A percentile compares a stretch with the other conserved stretches of the same genome.
Evolutionary conservation across 139 green algal genomes (phyloP).

Genomic region (Volvox reticuliferus): DNA sequence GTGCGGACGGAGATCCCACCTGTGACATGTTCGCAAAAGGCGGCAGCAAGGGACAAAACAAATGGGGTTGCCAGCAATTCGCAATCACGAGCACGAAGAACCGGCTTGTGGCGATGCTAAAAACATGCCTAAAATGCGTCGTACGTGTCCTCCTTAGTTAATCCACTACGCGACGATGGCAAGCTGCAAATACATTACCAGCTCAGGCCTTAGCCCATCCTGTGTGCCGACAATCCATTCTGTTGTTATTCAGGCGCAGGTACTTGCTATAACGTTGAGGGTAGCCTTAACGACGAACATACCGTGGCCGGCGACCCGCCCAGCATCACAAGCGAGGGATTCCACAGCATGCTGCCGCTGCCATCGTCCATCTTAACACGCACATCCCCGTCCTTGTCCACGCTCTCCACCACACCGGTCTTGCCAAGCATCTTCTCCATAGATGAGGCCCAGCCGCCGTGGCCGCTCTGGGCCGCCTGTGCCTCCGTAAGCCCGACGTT

Average conservation of each 20-base stretch:
- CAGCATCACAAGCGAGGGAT: not conserved
- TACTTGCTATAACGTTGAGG: not conserved
- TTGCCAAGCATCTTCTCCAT: slow-evolving; percentile 26
- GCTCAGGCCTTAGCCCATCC: too few species aligned
- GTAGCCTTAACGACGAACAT: not conserved
- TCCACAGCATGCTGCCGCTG: slow-evolving; percentile 23
- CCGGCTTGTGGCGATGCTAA: too few species aligned
- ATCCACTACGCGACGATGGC: too few species aligned
- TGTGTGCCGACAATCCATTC: too few species aligned
- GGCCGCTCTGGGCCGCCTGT: not conserved
- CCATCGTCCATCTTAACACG: slow-evolving; percentile 13
- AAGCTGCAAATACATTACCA: too few species aligned
- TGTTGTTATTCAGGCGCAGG: not conserved
- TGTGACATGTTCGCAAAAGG: not conserved
- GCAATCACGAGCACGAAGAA: too few species aligned
- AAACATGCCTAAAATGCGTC: too few species aligned
- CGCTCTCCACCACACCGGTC: slow-evolving; percentile 11
- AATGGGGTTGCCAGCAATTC: too few species aligned
- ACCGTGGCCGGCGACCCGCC: not conserved
- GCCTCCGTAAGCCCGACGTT: not conserved
- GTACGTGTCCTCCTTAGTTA: too few species aligned
- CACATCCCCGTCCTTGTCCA: slow-evolving; percentile 9
- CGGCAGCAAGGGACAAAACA: too few species aligned
- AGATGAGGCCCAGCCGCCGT: not conserved
- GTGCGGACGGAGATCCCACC: not conserved